These are phyloP conservation scores for Fennellomyces sp. DNA, from an alignment of 371 early-diverging fungal genomes.

Conservation along the genomic window DNA sequence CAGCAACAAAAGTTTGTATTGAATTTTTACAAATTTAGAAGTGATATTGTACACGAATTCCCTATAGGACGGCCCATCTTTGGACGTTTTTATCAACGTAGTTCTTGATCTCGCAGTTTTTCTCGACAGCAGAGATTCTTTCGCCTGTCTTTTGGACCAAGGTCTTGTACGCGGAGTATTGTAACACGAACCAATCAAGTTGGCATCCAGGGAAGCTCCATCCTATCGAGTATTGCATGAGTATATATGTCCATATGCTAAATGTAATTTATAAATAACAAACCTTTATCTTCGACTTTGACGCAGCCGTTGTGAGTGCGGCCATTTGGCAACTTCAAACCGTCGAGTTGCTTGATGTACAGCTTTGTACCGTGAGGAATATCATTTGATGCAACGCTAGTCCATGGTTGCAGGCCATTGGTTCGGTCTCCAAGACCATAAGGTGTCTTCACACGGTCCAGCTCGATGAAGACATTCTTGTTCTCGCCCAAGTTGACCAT, in stretches of 20 bases:
- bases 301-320: slow-evolving; percentile 48
- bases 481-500: slow-evolving; percentile 28
- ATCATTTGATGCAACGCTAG: slow-evolving; percentile 38
- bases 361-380: slow-evolving; percentile 30
- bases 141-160: slow-evolving; percentile 16
- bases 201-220: slow-evolving; percentile 40
- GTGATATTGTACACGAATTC: not conserved
- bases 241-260: too few species aligned
- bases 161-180: slow-evolving; percentile 22
- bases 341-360: slow-evolving; percentile 39
- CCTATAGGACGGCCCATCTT: slow-evolving; percentile 19
- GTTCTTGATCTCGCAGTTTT: slow-evolving; percentile 22
- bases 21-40: not conserved
- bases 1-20: too few species aligned
- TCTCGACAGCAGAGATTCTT: slow-evolving; percentile 12
- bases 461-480: slow-evolving; percentile 19
- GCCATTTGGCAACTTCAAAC: slow-evolving; percentile 33
- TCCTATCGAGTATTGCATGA: too few species aligned
- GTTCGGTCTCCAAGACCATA: slow-evolving; percentile 14
- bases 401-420: slow-evolving; percentile 28
- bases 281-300: slow-evolving; percentile 41
- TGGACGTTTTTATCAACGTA: slow-evolving; percentile 20
- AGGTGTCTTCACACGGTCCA: slow-evolving; percentile 20
- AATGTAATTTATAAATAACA: too few species aligned
- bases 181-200: slow-evolving; percentile 36